Percentiles rank a stretch among this genome's conserved stretches.
phyloP scores from a whole-genome alignment of 768 basidiomycete genomes.

The Russula sp. region DNA sequence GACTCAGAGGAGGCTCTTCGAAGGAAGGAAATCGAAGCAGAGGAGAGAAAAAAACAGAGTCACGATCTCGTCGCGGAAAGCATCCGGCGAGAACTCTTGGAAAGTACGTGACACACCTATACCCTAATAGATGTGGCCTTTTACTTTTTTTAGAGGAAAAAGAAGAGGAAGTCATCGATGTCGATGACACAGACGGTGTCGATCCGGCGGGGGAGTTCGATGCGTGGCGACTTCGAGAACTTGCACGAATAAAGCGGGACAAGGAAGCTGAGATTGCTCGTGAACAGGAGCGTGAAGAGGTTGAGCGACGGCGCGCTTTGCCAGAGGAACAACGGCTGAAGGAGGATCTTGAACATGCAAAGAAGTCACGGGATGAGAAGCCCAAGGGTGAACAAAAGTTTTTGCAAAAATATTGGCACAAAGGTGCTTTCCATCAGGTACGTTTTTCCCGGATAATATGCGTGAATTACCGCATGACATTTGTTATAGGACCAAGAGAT shows the following conservation, averaged over 20 bases:
- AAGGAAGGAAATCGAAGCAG: slow-evolving; percentile 69
- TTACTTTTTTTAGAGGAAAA: slow-evolving; percentile 70
- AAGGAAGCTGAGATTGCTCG: slow-evolving; percentile 81
- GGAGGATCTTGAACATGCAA: slow-evolving; percentile 87
- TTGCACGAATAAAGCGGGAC: slow-evolving; percentile 90
- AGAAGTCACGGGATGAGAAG: slow-evolving; percentile 80
- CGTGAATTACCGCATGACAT: slow-evolving; percentile 12
- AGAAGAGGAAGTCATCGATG: slow-evolving; percentile 74
- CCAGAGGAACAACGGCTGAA: slow-evolving; percentile 91
- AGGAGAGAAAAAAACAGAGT: slow-evolving; percentile 82
- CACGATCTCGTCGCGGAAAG: slow-evolving; percentile 94
- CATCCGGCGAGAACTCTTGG: slow-evolving; percentile 84
- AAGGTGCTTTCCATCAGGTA: slow-evolving; percentile 97
- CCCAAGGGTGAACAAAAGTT: slow-evolving; percentile 91
- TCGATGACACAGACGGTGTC: slow-evolving; percentile 93
- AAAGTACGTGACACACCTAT: slow-evolving; percentile 58
- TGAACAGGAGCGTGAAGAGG: slow-evolving; percentile 85
- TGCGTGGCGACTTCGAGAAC: slow-evolving; percentile 91
- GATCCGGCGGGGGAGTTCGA: slow-evolving; percentile 92
- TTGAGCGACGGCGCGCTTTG: slow-evolving; percentile 86
- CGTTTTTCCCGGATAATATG: slow-evolving; percentile 28
- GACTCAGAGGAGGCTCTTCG: slow-evolving; percentile 73
- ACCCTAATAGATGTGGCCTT: slow-evolving; percentile 4
- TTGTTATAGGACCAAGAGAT: slow-evolving; percentile 77
- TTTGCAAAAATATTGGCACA: slow-evolving; percentile 98